Evolutionary conservation across 1,284 basidiomycete genomes (phyloP).

Genomic region (Cyathus pygmaeus): DNA sequence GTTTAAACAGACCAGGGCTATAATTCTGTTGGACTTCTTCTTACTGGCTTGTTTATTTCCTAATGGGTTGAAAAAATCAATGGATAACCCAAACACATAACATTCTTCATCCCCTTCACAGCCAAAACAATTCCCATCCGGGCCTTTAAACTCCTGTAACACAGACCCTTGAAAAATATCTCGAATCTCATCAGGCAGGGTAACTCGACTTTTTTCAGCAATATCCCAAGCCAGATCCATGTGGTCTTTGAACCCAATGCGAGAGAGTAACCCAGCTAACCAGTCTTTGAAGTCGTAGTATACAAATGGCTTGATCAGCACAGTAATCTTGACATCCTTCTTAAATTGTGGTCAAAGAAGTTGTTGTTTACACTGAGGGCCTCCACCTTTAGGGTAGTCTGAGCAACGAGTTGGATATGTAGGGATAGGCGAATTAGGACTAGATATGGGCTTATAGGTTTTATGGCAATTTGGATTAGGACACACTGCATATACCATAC

Average conservation of each 20-base stretch:
- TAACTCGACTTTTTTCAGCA: background rate
- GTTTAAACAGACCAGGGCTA: constrained; percentile 42
- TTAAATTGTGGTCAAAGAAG: constrained; percentile 3
- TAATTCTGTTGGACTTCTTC: constrained; percentile 38
- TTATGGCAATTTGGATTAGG: constrained; percentile 20
- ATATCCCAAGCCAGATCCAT: constrained; percentile 16
- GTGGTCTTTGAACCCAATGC: constrained; percentile 7
- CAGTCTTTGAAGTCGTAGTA: constrained; percentile 15
- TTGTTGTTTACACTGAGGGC: constrained; percentile 8
- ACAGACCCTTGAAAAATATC: constrained; percentile 14
- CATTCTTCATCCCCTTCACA: constrained; percentile 11
- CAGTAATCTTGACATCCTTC: background rate
- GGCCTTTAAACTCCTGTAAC: constrained; percentile 9
- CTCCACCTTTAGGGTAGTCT: constrained; percentile 1
- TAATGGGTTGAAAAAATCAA: constrained; percentile 53
- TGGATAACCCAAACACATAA: constrained; percentile 36
- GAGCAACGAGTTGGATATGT: constrained; percentile 15
- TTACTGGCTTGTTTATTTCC: constrained; percentile 39
- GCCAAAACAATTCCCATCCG: constrained; percentile 8
- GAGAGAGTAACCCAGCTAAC: constrained; percentile 11
- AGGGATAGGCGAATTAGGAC: constrained; percentile 8
- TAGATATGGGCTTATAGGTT: constrained; percentile 17
- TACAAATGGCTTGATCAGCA: constrained; percentile 16
- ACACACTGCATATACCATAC: constrained; percentile 26
- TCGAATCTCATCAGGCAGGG: constrained; percentile 1